Conservation (phyloP, 306 rosid species). For the Pterocarpus santalinus region DNA sequence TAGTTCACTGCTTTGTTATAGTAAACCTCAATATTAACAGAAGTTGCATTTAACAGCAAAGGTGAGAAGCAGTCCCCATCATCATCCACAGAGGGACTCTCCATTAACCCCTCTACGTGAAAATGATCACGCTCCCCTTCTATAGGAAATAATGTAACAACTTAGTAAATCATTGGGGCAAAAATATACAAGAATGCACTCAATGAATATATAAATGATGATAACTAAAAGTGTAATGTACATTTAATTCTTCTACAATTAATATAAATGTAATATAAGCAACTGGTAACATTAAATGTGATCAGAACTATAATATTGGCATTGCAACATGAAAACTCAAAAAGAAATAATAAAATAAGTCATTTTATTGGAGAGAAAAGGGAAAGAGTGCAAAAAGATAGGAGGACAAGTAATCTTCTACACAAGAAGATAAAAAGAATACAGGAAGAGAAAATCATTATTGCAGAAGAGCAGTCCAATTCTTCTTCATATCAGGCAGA, state of each 20-base stretch:
- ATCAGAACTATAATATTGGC: background rate
- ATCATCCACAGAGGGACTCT: conserved; percentile 90
- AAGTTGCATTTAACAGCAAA: conserved; percentile 83
- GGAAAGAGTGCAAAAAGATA: background rate
- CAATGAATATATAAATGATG: background rate
- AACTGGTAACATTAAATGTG: conserved; percentile 7
- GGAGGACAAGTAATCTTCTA: background rate
- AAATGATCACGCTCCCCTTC: conserved; percentile 83
- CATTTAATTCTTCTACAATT: background rate
- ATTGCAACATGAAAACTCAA: background rate
- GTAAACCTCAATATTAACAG: conserved; percentile 91
- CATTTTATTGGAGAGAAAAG: background rate
- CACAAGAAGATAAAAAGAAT: conserved; percentile 15
- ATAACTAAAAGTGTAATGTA: background rate
- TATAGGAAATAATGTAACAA: conserved; percentile 48
- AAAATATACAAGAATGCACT: conserved; percentile 31
- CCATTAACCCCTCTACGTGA: conserved; percentile 92
- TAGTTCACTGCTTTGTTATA: conserved; percentile 98
- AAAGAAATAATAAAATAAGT: background rate
- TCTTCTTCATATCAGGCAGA: background rate
- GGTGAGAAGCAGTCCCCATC: conserved; percentile 96
- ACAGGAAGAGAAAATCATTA: background rate
- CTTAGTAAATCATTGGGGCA: conserved; percentile 32
- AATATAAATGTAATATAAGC: conserved; percentile 5
- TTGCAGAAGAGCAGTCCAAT: background rate